phyloP scores from a whole-genome alignment of 768 basidiomycete species.

The Rubroboletus pulcherrimus region DNA sequence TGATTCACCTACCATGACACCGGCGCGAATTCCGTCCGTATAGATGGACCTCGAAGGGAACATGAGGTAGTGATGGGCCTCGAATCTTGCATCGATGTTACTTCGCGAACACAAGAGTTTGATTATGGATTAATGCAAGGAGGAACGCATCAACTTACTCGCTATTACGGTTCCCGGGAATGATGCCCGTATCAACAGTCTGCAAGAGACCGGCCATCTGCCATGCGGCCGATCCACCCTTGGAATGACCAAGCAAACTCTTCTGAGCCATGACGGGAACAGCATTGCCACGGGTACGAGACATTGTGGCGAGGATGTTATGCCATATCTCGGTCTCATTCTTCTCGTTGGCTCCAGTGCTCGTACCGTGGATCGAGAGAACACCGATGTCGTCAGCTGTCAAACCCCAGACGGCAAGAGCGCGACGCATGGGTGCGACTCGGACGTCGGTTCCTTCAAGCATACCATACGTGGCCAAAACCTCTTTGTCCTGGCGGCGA shows the following conservation, averaged over 20 bases:
- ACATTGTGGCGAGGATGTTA: constrained; percentile 83
- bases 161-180: constrained; percentile 95
- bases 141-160: constrained; percentile 59
- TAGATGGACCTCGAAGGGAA: constrained; percentile 97
- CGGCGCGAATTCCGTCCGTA: constrained; percentile 88
- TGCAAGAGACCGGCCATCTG: constrained; percentile 92
- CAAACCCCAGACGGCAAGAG: constrained; percentile 95
- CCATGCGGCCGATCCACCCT: constrained; percentile 99
- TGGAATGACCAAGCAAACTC: constrained; percentile 94
- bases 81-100: constrained; percentile 92
- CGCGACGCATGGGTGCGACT: constrained; percentile 89
- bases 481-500: constrained; percentile 86
- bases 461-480: constrained; percentile 93
- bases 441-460: constrained; percentile 81
- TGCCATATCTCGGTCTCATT: constrained; percentile 99
- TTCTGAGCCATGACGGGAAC: constrained; percentile 97
- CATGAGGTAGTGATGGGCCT: constrained; percentile 84
- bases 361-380: constrained; percentile 85
- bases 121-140: background rate
- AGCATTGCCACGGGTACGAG: constrained; percentile 92
- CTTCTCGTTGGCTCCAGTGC: constrained; percentile 89
- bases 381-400: constrained; percentile 91
- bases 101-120: constrained; percentile 34
- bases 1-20: constrained; percentile 66
- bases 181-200: constrained; percentile 75